Conservation (phyloP, 75 land plant genomes). For the Azolla pinnata region DNA sequence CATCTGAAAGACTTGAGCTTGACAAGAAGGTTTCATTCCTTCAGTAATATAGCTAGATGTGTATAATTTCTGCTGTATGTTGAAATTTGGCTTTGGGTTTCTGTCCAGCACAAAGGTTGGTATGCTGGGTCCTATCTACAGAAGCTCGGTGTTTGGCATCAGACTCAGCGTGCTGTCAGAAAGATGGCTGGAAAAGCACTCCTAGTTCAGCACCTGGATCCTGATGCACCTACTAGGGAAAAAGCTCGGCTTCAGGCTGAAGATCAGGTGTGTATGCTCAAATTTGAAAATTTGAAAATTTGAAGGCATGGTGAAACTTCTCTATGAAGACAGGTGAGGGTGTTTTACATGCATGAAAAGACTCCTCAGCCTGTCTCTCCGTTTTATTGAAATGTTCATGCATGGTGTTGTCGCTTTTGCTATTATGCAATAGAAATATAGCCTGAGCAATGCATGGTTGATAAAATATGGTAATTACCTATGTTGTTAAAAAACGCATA, state of each 20-base stretch:
- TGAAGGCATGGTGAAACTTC: no score
- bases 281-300: no score
- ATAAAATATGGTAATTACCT: no score
- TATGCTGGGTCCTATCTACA: slow-evolving; percentile 94
- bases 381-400: no score
- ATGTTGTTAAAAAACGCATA: no score
- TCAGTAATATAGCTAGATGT: background rate
- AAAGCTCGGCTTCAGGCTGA: slow-evolving; percentile 54
- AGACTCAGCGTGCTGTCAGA: slow-evolving; percentile 69
- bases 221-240: slow-evolving; percentile 98
- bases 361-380: no score
- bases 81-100: background rate
- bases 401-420: no score
- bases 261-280: slow-evolving; percentile 70
- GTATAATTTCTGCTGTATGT: background rate
- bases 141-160: slow-evolving; percentile 90
- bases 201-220: slow-evolving; percentile 78
- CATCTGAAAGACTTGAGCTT: slow-evolving; percentile 81
- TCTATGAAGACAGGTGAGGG: no score
- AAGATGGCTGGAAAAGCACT: slow-evolving; percentile 39
- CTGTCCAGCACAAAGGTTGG: slow-evolving; percentile 68
- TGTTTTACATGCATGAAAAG: no score
- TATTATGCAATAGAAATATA: no score
- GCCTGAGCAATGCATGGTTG: no score
- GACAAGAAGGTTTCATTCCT: slow-evolving; percentile 58